Evolutionary conservation across 257 asterid species (phyloP), one percentile per base, ranked within the genome.

Genomic region (Vinca minor): DNA sequence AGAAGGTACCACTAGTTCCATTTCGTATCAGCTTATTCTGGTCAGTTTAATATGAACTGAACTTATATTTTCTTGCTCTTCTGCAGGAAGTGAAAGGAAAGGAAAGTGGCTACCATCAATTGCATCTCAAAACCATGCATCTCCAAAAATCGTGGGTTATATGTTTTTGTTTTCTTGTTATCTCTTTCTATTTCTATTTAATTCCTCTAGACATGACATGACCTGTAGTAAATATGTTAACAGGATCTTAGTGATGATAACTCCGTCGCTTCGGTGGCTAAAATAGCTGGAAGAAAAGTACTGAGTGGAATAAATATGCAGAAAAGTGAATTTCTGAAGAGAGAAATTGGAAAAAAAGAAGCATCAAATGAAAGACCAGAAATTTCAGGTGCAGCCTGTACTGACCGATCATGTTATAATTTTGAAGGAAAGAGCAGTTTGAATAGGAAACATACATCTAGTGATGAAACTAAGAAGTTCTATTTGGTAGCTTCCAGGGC

Each of bases 381-480:
- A 12, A 21, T 50, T 32, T 62, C 77, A 81, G 83, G 86, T 76
- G 67, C 64, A 50, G n/a, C n/a, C n/a, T n/a, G n/a, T n/a, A n/a
- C n/a, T n/a, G n/a, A n/a, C n/a, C n/a, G n/a, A n/a, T n/a, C n/a
- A n/a, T n/a, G n/a, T n/a, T 64, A 29, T 47, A 21, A 28, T 23
- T 55, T 65, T 15, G 66, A 48, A 57, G 75, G 59, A 64, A 57
- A 71, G 55, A 28, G n/a, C 25, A n/a, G 34, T 48, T 71, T 46
- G 54, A 63, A 42, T 36, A 15, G 23, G 56, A 53, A 62, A 62
- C 34, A 34, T 50, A 10, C n/a, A n/a, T 17, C 63, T 44, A 69
- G 15, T n/a, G 35, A 39, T 28, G 44, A 28, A 17, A 46, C 29
- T 67, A 47, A 35, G 61, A 48, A 28, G 56, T 56, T 66, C 32